A percentile compares a stretch with the other conserved stretches of the same genome.
These are phyloP conservation scores for Coix lacrymajobi DNA, from an alignment of 176 grass and related monocot species.

Conservation along the genomic window DNA sequence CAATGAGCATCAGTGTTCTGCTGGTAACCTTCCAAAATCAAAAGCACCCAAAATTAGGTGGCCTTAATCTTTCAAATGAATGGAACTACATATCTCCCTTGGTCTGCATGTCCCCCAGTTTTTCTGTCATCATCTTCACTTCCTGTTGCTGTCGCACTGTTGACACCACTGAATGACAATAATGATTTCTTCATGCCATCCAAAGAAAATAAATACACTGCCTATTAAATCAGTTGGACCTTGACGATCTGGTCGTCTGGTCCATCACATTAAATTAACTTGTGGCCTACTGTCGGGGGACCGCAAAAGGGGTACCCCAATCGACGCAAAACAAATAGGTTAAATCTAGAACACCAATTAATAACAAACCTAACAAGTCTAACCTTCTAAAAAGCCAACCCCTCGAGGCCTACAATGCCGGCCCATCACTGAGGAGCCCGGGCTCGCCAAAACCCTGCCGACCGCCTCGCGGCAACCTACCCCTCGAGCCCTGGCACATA, in stretches of 20 bases:
- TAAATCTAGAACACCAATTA: too few relatives aligned
- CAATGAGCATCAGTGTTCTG: background rate
- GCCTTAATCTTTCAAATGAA: slow-evolving; percentile 24
- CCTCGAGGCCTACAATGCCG: too few relatives aligned
- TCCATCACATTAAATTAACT: background rate
- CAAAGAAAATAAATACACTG: background rate
- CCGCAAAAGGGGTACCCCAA: too few relatives aligned
- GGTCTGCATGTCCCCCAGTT: slow-evolving; percentile 10
- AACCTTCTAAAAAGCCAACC: too few relatives aligned
- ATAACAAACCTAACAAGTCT: too few relatives aligned
- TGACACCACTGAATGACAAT: slow-evolving; percentile 23
- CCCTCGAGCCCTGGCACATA: too few relatives aligned
- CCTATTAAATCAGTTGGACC: slow-evolving; percentile 12
- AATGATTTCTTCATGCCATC: slow-evolving; percentile 6
- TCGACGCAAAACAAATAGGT: too few relatives aligned
- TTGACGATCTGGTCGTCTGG: background rate
- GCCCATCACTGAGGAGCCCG: too few relatives aligned
- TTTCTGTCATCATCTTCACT: slow-evolving; percentile 10
- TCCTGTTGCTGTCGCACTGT: slow-evolving; percentile 11
- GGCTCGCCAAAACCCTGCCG: too few relatives aligned
- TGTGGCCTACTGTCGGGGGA: background rate
- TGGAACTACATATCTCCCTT: slow-evolving; percentile 28
- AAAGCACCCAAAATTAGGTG: slow-evolving; percentile 16
- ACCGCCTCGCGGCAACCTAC: too few relatives aligned
- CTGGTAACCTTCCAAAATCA: background rate